A percentile compares a stretch with the other conserved stretches of the same genome.
These are phyloP conservation scores for Phoenix roebelenii DNA, from an alignment of 176 grass and related monocot species.

Conservation along the genomic window DNA sequence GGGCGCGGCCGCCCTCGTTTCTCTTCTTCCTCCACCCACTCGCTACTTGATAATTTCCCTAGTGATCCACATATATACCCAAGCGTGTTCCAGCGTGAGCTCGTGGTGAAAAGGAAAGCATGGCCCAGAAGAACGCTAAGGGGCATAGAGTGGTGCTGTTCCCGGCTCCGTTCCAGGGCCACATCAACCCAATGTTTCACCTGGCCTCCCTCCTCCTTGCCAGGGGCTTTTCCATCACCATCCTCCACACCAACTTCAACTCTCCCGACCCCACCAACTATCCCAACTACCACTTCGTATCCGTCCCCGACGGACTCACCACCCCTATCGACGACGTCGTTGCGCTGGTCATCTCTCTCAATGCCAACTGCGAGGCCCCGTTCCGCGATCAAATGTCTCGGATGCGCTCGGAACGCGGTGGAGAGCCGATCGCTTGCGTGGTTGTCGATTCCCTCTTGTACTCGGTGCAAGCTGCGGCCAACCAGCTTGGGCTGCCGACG, in stretches of 20 bases:
- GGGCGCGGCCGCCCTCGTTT: too few relatives aligned
- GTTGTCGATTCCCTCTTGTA: slow-evolving; percentile 23
- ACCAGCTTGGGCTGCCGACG: slow-evolving; percentile 3
- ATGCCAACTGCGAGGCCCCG: not conserved
- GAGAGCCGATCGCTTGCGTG: slow-evolving; percentile 23
- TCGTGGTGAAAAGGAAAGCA: too few relatives aligned
- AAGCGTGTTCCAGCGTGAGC: too few relatives aligned
- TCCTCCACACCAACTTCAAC: slow-evolving; percentile 58
- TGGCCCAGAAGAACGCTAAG: too few relatives aligned
- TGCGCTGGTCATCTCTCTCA: not conserved
- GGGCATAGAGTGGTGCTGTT: slow-evolving; percentile 30
- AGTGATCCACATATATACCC: too few relatives aligned
- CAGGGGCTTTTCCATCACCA: slow-evolving; percentile 37
- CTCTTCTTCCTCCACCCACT: too few relatives aligned
- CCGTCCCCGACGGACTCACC: slow-evolving; percentile 23
- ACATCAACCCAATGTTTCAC: slow-evolving; percentile 47
- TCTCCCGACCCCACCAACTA: slow-evolving; percentile 20
- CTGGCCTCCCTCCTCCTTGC: slow-evolving; percentile 43
- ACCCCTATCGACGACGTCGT: slow-evolving; percentile 2
- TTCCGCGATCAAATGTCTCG: slow-evolving; percentile 9
- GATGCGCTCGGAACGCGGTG: slow-evolving; percentile 16
- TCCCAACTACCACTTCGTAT: slow-evolving; percentile 31
- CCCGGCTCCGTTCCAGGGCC: slow-evolving; percentile 40
- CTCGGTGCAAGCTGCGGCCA: slow-evolving; percentile 10
- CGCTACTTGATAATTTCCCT: too few relatives aligned